Evolutionary conservation across 129 eudicot genomes (phyloP).

Genomic region (Chrysanthemum makinoi): DNA sequence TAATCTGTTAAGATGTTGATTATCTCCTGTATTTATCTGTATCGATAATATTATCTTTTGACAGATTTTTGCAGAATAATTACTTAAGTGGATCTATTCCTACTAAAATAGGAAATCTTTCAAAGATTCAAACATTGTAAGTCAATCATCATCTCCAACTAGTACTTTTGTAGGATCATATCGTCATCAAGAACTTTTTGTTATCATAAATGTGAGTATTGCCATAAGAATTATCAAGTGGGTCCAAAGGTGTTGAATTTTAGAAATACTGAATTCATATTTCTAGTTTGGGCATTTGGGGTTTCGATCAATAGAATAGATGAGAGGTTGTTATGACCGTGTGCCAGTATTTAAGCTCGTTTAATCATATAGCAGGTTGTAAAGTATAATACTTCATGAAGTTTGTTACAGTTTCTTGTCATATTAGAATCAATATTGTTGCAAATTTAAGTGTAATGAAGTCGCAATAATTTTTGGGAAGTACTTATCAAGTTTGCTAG

Average conservation of each 20-base stretch:
- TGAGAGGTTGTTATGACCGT: too few relatives aligned
- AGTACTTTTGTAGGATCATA: neutral
- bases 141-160: constrained; percentile 29
- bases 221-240: neutral
- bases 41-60: neutral
- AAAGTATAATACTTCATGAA: too few relatives aligned
- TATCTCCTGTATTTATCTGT: constrained; percentile 10
- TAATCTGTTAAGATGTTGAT: neutral
- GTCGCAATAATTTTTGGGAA: too few relatives aligned
- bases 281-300: neutral
- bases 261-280: neutral
- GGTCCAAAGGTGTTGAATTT: neutral
- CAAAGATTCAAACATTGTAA: constrained; percentile 71
- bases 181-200: neutral
- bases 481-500: too few relatives aligned
- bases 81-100: constrained; percentile 86
- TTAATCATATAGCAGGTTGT: too few relatives aligned
- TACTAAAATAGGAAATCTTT: constrained; percentile 72
- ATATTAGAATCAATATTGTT: too few relatives aligned
- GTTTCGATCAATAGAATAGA: too few relatives aligned
- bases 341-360: too few relatives aligned
- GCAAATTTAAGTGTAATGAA: too few relatives aligned
- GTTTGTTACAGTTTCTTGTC: too few relatives aligned
- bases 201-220: too few relatives aligned
- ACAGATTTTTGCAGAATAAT: constrained; percentile 88